Percentiles rank a stretch among this genome's conserved stretches.
Evolutionary conservation across 2,329 filamentous ascomycete genomes (phyloP).

Genomic region (Plenodomus tracheiphilus): DNA sequence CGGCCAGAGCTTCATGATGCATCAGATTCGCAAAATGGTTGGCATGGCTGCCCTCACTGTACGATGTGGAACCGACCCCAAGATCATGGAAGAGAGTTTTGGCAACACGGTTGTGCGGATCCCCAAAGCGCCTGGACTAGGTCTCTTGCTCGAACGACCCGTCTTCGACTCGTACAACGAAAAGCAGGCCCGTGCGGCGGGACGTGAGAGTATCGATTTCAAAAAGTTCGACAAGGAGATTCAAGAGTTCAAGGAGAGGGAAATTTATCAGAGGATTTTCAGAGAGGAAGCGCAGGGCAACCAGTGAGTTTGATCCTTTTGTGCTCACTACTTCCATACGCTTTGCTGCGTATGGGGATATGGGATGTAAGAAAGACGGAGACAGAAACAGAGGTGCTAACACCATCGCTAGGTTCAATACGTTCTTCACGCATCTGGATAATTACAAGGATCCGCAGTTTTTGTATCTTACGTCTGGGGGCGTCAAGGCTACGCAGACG

Average conservation of each 20-base stretch:
- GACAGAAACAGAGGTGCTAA: no score
- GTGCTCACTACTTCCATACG: no score
- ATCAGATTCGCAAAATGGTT: slow-evolving; percentile 99
- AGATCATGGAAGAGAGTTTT: slow-evolving; percentile 75
- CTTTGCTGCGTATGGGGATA: no score
- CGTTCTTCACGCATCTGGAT: slow-evolving; percentile 56
- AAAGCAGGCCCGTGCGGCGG: slow-evolving; percentile 65
- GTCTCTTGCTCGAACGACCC: slow-evolving; percentile 84
- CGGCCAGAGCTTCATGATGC: slow-evolving; percentile 99
- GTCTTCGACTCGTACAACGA: slow-evolving; percentile 90
- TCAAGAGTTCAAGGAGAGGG: slow-evolving; percentile 82
- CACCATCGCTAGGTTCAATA: slow-evolving; percentile 42
- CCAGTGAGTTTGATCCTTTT: slow-evolving; percentile 75
- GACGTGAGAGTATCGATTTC: slow-evolving; percentile 75
- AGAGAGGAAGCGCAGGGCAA: slow-evolving; percentile 85
- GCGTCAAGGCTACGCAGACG: slow-evolving; percentile 48
- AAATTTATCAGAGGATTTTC: slow-evolving; percentile 93
- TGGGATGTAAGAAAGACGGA: no score
- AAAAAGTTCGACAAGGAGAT: slow-evolving; percentile 76
- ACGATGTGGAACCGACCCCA: slow-evolving; percentile 75
- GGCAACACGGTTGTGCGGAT: slow-evolving; percentile 74
- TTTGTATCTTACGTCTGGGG: slow-evolving; percentile 55
- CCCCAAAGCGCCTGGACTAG: slow-evolving; percentile 89
- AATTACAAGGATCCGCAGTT: slow-evolving; percentile 55
- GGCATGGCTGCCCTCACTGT: slow-evolving; percentile 85